Conservation (phyloP, 345 rosid genomes). For the Camelina laxa region DNA sequence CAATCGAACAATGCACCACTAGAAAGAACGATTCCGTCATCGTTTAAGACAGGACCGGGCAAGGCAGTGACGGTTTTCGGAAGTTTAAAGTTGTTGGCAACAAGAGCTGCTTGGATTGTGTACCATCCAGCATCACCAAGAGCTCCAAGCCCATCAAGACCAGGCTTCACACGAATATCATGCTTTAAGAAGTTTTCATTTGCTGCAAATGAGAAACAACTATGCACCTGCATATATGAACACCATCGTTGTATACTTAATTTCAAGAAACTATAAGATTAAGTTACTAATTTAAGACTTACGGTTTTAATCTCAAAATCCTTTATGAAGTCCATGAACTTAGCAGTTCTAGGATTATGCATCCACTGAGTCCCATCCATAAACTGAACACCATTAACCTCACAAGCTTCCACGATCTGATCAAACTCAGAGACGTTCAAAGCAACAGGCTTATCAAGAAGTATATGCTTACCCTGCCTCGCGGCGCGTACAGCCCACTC, state of each 20-base stretch:
- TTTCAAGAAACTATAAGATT: background rate
- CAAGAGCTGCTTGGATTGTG: slow-evolving; percentile 60
- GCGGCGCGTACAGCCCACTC: slow-evolving; percentile 76
- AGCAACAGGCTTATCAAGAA: slow-evolving; percentile 84
- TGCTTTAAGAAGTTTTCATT: slow-evolving; percentile 59
- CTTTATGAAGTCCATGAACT: slow-evolving; percentile 56
- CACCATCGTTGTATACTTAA: background rate
- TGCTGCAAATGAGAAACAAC: slow-evolving; percentile 61
- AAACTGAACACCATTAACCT: slow-evolving; percentile 49
- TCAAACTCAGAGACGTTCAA: slow-evolving; percentile 64
- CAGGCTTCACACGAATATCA: slow-evolving; percentile 83
- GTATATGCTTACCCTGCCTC: slow-evolving; percentile 68
- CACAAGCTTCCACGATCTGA: slow-evolving; percentile 63
- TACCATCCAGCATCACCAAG: slow-evolving; percentile 98
- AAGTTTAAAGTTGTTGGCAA: slow-evolving; percentile 63
- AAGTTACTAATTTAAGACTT: background rate
- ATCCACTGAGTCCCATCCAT: slow-evolving; percentile 97
- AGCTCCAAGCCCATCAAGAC: slow-evolving; percentile 82
- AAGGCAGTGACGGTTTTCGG: slow-evolving; percentile 65
- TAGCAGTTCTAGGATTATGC: slow-evolving; percentile 67
- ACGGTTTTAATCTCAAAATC: slow-evolving; percentile 61
- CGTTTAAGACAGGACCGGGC: slow-evolving; percentile 56
- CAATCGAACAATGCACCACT: slow-evolving; percentile 75
- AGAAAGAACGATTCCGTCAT: slow-evolving; percentile 65
- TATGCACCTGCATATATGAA: slow-evolving; percentile 52